These are phyloP conservation scores for Cystofilobasidium ferigula DNA, from an alignment of 768 basidiomycete species.

Conservation along the genomic window DNA sequence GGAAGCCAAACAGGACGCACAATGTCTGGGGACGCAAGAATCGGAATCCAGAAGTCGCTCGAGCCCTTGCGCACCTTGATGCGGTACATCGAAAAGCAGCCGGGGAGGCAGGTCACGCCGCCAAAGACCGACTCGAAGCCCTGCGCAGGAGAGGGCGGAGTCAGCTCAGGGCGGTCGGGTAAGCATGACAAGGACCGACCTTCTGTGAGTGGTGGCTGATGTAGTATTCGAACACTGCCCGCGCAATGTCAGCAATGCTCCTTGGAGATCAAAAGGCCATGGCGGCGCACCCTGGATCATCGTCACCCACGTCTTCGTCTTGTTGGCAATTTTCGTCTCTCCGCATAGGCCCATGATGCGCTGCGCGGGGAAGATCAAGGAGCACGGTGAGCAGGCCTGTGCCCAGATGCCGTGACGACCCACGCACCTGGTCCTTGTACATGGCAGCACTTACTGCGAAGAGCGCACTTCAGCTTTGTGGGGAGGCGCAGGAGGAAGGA, in stretches of 20 bases:
- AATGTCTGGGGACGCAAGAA: slow-evolving; percentile 95
- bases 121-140: slow-evolving; percentile 99
- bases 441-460: slow-evolving; percentile 81
- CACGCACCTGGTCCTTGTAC: slow-evolving; percentile 88
- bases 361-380: slow-evolving; percentile 63
- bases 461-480: slow-evolving; percentile 91
- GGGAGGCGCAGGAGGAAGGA: slow-evolving; percentile 67
- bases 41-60: slow-evolving; percentile 96
- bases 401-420: too few species aligned
- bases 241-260: slow-evolving; percentile 5
- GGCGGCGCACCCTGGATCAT: slow-evolving; percentile 89
- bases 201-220: slow-evolving; percentile 98
- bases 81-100: slow-evolving; percentile 95
- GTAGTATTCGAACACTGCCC: slow-evolving; percentile 93
- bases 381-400: slow-evolving; percentile 80
- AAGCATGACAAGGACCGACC: too few species aligned
- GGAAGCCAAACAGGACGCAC: slow-evolving; percentile 39
- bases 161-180: too few species aligned
- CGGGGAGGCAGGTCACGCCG: slow-evolving; percentile 97
- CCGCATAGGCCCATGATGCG: slow-evolving; percentile 99
- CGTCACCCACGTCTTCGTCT: slow-evolving; percentile 93
- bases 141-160: too few species aligned
- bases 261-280: too few species aligned
- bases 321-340: slow-evolving; percentile 99
- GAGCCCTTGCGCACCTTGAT: slow-evolving; percentile 97